Conservation (phyloP, 2,329 filamentous ascomycete genomes). For the Diaporthe humulicola region DNA sequence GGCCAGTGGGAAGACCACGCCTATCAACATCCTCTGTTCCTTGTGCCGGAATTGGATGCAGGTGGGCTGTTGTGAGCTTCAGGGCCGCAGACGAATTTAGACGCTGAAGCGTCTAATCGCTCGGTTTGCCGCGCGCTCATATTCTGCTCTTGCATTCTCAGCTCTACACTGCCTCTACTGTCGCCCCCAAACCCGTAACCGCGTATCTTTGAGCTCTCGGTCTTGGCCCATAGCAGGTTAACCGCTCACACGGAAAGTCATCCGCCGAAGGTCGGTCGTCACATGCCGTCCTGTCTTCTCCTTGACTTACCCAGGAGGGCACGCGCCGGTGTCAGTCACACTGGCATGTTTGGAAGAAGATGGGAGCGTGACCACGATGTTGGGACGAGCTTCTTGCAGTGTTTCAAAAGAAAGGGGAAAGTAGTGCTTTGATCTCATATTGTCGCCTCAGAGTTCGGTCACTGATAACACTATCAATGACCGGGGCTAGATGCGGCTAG, state of each 20-base stretch:
- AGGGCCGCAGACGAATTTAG: background rate
- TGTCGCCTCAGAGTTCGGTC: background rate
- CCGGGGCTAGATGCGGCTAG: no score
- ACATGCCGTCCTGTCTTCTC: slow-evolving; percentile 4
- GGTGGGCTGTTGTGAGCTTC: background rate
- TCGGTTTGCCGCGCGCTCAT: no score
- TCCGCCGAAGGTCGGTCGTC: background rate
- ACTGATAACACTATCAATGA: background rate
- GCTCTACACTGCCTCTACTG: background rate
- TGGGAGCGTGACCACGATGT: background rate
- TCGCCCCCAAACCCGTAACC: no score
- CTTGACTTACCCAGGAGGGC: background rate
- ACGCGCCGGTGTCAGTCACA: background rate
- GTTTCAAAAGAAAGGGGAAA: background rate
- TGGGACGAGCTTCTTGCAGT: background rate
- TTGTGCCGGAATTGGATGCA: background rate
- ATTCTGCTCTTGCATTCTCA: background rate
- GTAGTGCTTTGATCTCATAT: background rate
- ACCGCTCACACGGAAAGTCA: background rate
- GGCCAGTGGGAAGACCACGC: background rate
- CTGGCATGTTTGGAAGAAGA: background rate
- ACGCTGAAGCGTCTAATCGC: background rate
- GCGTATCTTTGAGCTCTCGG: background rate
- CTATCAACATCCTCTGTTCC: background rate
- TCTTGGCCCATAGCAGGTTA: background rate